Evolutionary conservation across 1,139 yeast species (phyloP).

Genomic region (Kodamaea anthophila): DNA sequence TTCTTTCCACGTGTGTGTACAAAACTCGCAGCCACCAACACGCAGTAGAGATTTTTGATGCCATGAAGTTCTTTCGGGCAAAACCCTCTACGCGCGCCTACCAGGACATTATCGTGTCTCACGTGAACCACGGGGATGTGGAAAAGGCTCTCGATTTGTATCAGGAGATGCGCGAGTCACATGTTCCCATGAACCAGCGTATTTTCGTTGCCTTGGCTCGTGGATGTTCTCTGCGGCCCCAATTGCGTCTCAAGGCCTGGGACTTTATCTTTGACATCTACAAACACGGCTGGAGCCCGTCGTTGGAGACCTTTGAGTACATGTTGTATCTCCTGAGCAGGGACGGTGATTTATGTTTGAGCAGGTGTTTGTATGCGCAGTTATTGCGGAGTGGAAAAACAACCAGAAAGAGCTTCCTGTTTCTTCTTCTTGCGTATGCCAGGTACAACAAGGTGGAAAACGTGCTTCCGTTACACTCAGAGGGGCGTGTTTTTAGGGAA

Average conservation of each 20-base stretch:
- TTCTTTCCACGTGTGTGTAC: conserved; percentile 61
- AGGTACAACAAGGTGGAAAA: conserved; percentile 30
- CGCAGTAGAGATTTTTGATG: conserved; percentile 72
- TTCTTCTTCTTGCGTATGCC: conserved; percentile 53
- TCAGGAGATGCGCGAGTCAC: conserved; percentile 52
- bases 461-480: conserved; percentile 33
- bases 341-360: conserved; percentile 72
- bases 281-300: conserved; percentile 44
- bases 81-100: conserved; percentile 67
- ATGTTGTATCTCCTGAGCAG: conserved; percentile 69
- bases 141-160: conserved; percentile 74
- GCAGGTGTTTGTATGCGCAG: conserved; percentile 65
- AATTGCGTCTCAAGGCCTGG: conserved; percentile 63
- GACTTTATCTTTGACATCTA: conserved; percentile 64
- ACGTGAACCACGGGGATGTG: conserved; percentile 54
- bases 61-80: conserved; percentile 78
- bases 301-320: conserved; percentile 51
- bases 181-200: conserved; percentile 29
- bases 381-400: conserved; percentile 40
- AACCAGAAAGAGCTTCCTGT: conserved; percentile 41
- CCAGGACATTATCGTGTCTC: conserved; percentile 62
- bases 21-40: conserved; percentile 47
- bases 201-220: conserved; percentile 63
- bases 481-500: conserved; percentile 42
- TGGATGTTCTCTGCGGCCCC: conserved; percentile 58